Conservation (phyloP, 164 flowering plant species). For the Piper betle region DNA sequence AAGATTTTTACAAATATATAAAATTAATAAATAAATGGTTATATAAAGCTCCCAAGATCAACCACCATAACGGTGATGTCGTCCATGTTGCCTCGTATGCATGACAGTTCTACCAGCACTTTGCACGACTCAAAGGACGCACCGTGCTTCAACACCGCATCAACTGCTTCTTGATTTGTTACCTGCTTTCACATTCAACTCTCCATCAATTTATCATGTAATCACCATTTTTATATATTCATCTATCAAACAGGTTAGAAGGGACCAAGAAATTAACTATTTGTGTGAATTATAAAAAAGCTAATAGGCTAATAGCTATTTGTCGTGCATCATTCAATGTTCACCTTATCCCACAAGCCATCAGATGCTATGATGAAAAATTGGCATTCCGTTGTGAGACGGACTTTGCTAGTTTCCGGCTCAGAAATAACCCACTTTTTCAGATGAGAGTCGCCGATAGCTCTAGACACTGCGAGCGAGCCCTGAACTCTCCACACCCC, state of each 20-base stretch:
- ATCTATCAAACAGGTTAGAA: neutral
- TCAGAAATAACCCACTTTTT: conserved; percentile 45
- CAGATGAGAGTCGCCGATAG: conserved; percentile 36
- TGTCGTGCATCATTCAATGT: neutral
- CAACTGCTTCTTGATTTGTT: conserved; percentile 43
- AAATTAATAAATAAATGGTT: neutral
- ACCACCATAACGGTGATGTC: conserved; percentile 45
- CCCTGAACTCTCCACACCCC: conserved; percentile 57
- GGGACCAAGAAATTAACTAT: neutral
- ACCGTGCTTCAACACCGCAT: conserved; percentile 16
- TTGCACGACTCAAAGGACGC: conserved; percentile 24
- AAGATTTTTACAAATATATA: too few relatives aligned
- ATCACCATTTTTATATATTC: neutral
- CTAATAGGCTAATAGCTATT: neutral
- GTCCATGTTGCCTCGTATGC: conserved; percentile 33
- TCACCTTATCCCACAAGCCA: conserved; percentile 64
- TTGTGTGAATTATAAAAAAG: neutral
- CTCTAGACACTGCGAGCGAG: conserved; percentile 47
- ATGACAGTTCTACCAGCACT: conserved; percentile 33
- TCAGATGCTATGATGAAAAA: conserved; percentile 53
- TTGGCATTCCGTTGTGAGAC: conserved; percentile 25
- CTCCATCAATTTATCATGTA: neutral
- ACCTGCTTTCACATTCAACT: conserved; percentile 19
- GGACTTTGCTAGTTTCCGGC: conserved; percentile 27
- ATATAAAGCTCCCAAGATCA: conserved; percentile 17